phyloP scores from a whole-genome alignment of 2,329 filamentous ascomycete genomes.

The Penicillium oxalicum region DNA sequence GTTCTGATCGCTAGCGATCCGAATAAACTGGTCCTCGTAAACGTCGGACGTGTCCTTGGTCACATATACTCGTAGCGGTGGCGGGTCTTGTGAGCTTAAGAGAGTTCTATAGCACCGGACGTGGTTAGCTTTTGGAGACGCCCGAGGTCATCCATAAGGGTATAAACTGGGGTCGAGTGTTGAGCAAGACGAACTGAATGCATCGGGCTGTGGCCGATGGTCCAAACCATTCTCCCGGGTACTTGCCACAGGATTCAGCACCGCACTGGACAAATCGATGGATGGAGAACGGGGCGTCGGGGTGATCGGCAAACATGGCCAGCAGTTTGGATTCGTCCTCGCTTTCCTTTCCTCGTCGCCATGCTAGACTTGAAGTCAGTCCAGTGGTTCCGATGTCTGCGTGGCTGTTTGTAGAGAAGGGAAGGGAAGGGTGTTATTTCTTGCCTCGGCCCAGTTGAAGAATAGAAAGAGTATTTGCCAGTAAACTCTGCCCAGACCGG shows the following conservation, averaged over 20 bases:
- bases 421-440: not conserved
- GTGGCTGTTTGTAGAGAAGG: no score
- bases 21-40: conserved; percentile 82
- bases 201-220: conserved; percentile 93
- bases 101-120: conserved; percentile 56
- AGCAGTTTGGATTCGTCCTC: conserved; percentile 65
- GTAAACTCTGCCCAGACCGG: conserved; percentile 82
- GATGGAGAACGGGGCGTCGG: conserved; percentile 82
- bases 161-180: not conserved
- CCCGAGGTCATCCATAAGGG: no score
- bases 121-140: not conserved
- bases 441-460: conserved; percentile 71
- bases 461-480: conserved; percentile 76
- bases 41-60: conserved; percentile 88
- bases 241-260: conserved; percentile 79
- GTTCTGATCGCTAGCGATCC: conserved; percentile 63
- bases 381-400: no score
- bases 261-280: conserved; percentile 91
- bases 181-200: conserved; percentile 64
- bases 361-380: conserved; percentile 50
- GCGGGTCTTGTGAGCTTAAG: conserved; percentile 57
- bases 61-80: conserved; percentile 72
- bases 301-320: conserved; percentile 79
- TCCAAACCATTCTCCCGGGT: conserved; percentile 97
- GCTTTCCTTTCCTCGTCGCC: conserved; percentile 59